Percentiles rank a stretch among this genome's conserved stretches.
These are phyloP conservation scores for Nematocida minor DNA, from an alignment of 371 early-diverging fungal genomes.

Conservation along the genomic window DNA sequence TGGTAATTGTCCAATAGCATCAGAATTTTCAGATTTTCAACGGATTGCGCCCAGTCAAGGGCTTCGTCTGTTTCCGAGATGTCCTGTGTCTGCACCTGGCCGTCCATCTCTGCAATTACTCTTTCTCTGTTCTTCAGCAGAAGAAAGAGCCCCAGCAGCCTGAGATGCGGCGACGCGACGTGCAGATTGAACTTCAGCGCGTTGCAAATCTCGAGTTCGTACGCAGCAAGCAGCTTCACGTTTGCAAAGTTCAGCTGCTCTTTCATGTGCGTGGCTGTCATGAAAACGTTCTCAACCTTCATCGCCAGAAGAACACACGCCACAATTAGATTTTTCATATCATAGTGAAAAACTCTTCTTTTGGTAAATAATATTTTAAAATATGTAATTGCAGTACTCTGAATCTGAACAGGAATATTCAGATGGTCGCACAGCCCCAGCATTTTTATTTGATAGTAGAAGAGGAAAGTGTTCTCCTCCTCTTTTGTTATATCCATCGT, in stretches of 20 bases:
- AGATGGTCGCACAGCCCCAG: slow-evolving; percentile 26
- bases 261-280: slow-evolving; percentile 22
- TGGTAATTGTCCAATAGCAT: slow-evolving; percentile 44
- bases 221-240: slow-evolving; percentile 13
- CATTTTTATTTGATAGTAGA: slow-evolving; percentile 47
- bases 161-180: slow-evolving; percentile 34
- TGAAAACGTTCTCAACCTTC: slow-evolving; percentile 43
- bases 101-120: neutral
- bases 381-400: slow-evolving; percentile 41
- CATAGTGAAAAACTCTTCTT: slow-evolving; percentile 39
- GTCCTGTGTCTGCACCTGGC: slow-evolving; percentile 27
- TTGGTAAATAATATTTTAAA: slow-evolving; percentile 41
- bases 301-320: slow-evolving; percentile 42
- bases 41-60: slow-evolving; percentile 29
- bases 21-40: slow-evolving; percentile 34
- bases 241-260: slow-evolving; percentile 4
- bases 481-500: slow-evolving; percentile 42
- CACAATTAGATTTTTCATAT: slow-evolving; percentile 38
- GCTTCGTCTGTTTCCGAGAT: slow-evolving; percentile 20
- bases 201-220: slow-evolving; percentile 46
- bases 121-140: slow-evolving; percentile 37
- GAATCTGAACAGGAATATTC: slow-evolving; percentile 45
- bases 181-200: slow-evolving; percentile 51
- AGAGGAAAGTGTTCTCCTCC: slow-evolving; percentile 46
- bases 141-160: slow-evolving; percentile 41